Evolutionary conservation across 2,329 filamentous ascomycete genomes (phyloP), one percentile per base, ranked within the genome.

Genomic region (Xylariaceae sp.): DNA sequence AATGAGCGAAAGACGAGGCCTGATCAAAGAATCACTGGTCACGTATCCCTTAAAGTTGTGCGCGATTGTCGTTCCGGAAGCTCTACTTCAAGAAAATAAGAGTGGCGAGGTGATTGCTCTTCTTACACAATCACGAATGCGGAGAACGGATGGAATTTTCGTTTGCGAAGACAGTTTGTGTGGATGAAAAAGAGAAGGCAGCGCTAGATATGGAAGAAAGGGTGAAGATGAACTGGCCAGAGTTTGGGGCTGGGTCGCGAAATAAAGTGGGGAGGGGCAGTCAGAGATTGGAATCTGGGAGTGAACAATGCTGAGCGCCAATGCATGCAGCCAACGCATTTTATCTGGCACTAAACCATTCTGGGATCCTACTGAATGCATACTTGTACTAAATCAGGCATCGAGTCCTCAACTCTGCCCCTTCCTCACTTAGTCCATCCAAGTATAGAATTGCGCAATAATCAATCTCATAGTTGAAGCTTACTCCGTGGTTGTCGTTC

Each of bases 11-110:
- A 45, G 42, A 36, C 23, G 20, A 35, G 23, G 36, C 46, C 39
- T 18, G 24, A 53, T 48, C 29, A 36, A 27, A 50, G 45, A 59
- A 56, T 57, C 50, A 59, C 53, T 41, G 43, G 37, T 59, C 50
- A 59, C 57, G 53, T 50, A 53, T 50, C 53, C 47, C 36, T 32
- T n/a, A n/a, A 51, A 53, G 26, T 27, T 43, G 39, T 40, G 51
- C 47, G 50, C 44, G 45, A 18, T 18, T 37, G n/a, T 37, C 16
- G 35, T 39, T 36, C 37, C 42, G 20, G 45, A 42, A 33, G 37
- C 45, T 47, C 44, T 50, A 50, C 44, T 46, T 48, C 36, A 33
- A 24, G 49, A 30, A 36, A 44, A 26, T 35, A 53, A 33, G 26
- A 20, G 37, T 21, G 30, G 36, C 10, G 35, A 21, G 16, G 9